A percentile compares a stretch with the other conserved stretches of the same genome.
Evolutionary conservation across 116 monocot species (phyloP).

Genomic region (Papilionanthe hybrid): DNA sequence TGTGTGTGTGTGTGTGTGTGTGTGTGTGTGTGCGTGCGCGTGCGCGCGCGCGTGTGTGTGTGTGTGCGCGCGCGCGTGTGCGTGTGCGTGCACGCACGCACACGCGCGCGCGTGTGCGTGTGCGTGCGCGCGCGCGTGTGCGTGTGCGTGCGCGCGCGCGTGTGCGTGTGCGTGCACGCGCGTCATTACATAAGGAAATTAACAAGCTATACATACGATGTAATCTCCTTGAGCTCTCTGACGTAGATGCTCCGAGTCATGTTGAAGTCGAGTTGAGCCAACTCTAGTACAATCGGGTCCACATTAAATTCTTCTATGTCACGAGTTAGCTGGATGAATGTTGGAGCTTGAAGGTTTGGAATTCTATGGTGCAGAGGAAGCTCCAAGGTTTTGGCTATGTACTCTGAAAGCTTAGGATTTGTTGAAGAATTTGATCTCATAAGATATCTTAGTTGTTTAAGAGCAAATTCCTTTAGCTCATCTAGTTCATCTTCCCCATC

Average conservation of each 20-base stretch:
- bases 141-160: no score
- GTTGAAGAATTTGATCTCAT: not conserved
- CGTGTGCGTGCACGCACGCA: no score
- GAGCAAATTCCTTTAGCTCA: not conserved
- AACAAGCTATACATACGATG: no score
- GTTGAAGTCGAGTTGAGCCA: slow-evolving; percentile 17
- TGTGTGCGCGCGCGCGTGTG: no score
- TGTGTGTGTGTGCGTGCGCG: no score
- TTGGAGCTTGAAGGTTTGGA: not conserved
- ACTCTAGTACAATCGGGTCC: not conserved
- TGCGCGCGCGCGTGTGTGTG: no score
- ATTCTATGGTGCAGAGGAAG: slow-evolving; percentile 5
- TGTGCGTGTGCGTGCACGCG: no score
- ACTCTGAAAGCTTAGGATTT: not conserved
- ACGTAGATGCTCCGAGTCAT: slow-evolving; percentile 4
- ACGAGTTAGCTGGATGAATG: not conserved
- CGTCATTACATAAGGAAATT: no score
- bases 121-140: no score
- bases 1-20: no score
- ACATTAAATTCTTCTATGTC: not conserved
- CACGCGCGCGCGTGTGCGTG: no score
- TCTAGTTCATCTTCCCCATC: slow-evolving; percentile 14
- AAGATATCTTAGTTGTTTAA: not conserved
- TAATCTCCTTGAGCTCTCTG: slow-evolving; percentile 10
- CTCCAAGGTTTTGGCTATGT: slow-evolving; percentile 5